Conservation (phyloP, 768 basidiomycete species). For the Psilocybe sp. region DNA sequence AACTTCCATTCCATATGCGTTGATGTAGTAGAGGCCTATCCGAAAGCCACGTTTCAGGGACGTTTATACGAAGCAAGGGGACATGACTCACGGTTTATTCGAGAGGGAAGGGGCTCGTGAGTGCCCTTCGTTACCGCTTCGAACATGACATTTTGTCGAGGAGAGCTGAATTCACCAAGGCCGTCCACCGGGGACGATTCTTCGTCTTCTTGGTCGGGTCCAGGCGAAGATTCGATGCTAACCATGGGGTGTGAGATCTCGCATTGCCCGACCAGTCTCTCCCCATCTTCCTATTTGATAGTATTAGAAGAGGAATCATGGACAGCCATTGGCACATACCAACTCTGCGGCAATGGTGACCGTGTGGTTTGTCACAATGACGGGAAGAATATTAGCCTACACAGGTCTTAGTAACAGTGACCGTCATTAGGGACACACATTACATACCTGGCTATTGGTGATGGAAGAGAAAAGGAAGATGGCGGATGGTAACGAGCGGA, state of each 20-base stretch:
- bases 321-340: slow-evolving; percentile 34
- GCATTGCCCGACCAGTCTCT: slow-evolving; percentile 84
- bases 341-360: slow-evolving; percentile 94
- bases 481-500: slow-evolving; percentile 89
- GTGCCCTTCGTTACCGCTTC: slow-evolving; percentile 48
- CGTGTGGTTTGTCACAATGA: slow-evolving; percentile 90
- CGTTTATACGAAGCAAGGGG: neutral
- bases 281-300: slow-evolving; percentile 62
- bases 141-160: slow-evolving; percentile 65
- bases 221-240: slow-evolving; percentile 23
- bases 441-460: slow-evolving; percentile 64
- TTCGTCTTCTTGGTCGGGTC: slow-evolving; percentile 29
- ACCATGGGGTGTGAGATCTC: slow-evolving; percentile 86
- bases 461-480: slow-evolving; percentile 94
- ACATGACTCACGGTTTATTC: slow-evolving; percentile 55
- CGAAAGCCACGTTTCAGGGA: slow-evolving; percentile 5
- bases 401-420: neutral
- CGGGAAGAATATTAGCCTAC: slow-evolving; percentile 80
- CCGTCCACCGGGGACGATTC: slow-evolving; percentile 50
- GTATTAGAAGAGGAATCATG: slow-evolving; percentile 5
- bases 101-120: slow-evolving; percentile 56
- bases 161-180: slow-evolving; percentile 44
- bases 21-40: slow-evolving; percentile 82
- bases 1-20: slow-evolving; percentile 90
- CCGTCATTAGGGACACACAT: neutral